Conservation (phyloP, 2,329 filamentous ascomycete species). For the Parascedosporium putredinis region DNA sequence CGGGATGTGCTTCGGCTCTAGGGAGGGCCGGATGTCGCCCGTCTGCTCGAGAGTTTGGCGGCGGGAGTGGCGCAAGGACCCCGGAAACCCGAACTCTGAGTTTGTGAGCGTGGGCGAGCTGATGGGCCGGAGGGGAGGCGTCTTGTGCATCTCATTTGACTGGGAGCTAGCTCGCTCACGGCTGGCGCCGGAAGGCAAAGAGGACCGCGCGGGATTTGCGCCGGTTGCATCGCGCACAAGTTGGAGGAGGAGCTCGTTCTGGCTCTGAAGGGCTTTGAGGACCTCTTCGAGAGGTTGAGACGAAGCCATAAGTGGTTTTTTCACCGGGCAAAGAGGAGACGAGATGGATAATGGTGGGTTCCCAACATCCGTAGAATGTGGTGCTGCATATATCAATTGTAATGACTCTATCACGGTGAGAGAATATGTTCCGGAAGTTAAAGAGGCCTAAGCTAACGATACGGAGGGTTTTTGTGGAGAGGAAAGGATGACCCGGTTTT, state of each 20-base stretch:
- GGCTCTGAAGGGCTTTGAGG: slow-evolving; percentile 21
- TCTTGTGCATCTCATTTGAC: slow-evolving; percentile 14
- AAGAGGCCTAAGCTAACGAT: no score
- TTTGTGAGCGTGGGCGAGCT: slow-evolving; percentile 10
- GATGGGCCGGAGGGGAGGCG: slow-evolving; percentile 19
- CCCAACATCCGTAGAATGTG: no score
- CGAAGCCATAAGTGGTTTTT: slow-evolving; percentile 6
- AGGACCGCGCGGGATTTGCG: background rate
- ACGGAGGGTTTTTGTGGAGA: background rate
- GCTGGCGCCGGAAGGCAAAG: background rate
- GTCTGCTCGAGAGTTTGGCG: background rate
- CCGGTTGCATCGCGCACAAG: slow-evolving; percentile 18
- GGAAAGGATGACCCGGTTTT: background rate
- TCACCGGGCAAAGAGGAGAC: background rate
- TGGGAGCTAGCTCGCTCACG: slow-evolving; percentile 2
- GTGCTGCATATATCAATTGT: no score
- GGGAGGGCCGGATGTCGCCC: no score
- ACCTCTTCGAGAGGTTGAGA: slow-evolving; percentile 22
- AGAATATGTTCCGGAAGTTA: no score
- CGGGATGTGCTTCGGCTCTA: slow-evolving; percentile 10
- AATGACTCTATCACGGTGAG: background rate
- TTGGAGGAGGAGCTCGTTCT: slow-evolving; percentile 24
- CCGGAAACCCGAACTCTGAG: background rate
- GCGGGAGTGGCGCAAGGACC: background rate
- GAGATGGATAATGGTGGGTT: background rate